Evolutionary conservation across 306 rosid genomes (phyloP).

Genomic region (Cyamopsis tetragonoloba): DNA sequence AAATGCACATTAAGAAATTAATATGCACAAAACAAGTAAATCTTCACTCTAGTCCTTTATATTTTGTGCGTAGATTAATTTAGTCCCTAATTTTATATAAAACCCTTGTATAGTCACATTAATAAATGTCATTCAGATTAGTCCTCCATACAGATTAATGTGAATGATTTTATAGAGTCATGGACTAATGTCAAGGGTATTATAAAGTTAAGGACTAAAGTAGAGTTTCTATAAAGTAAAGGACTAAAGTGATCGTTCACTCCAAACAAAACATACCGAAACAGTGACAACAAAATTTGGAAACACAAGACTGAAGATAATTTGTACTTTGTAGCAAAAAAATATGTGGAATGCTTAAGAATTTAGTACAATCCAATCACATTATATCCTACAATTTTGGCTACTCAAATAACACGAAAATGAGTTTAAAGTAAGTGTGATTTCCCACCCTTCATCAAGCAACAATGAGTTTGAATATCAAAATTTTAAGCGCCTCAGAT

Average conservation of each 20-base stretch:
- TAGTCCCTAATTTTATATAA: no score
- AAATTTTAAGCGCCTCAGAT: neutral
- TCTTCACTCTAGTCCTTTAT: no score
- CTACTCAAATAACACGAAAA: neutral
- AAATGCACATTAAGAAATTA: neutral
- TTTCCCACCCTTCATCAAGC: neutral
- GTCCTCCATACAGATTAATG: no score
- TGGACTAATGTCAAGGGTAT: no score
- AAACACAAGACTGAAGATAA: neutral
- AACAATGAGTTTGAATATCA: neutral
- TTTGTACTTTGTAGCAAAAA: neutral
- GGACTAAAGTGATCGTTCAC: no score
- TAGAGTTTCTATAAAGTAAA: no score
- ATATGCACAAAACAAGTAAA: neutral
- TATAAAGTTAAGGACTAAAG: no score
- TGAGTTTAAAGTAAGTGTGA: no score
- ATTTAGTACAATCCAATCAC: neutral
- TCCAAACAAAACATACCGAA: neutral
- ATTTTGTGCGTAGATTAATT: no score
- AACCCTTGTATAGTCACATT: no score
- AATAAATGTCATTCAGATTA: no score
- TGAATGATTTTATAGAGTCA: no score
- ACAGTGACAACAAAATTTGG: neutral
- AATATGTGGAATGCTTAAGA: neutral
- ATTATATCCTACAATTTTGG: neutral